phyloP scores from a whole-genome alignment of 345 rosid genomes.

The Moricandia arvensis region DNA sequence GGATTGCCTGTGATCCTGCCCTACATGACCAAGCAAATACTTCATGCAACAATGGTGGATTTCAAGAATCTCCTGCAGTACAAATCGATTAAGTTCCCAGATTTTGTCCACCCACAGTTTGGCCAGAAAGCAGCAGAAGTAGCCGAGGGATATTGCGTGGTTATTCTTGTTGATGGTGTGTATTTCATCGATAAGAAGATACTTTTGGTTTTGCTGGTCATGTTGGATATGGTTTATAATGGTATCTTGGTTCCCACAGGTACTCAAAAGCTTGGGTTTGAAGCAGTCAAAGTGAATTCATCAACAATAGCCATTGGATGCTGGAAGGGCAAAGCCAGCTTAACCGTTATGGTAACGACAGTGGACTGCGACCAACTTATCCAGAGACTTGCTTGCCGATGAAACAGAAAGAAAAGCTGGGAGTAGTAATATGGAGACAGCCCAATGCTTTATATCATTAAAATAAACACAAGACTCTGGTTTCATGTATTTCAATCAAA shows the following conservation, averaged over 20 bases:
- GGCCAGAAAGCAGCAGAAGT: conserved; percentile 72
- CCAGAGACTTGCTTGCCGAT: conserved; percentile 62
- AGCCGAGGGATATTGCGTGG: conserved; percentile 77
- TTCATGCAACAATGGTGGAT: conserved; percentile 58
- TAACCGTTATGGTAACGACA: conserved; percentile 85
- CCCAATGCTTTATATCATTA: not conserved
- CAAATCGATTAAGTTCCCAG: conserved; percentile 68
- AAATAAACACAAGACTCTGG: too few species aligned
- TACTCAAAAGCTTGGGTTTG: conserved; percentile 34
- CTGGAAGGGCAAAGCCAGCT: conserved; percentile 81
- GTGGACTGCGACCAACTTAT: conserved; percentile 77
- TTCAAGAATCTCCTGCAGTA: conserved; percentile 81
- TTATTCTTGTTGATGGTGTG: conserved; percentile 62
- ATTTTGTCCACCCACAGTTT: conserved; percentile 63
- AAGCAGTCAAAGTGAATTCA: conserved; percentile 41
- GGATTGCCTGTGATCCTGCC: conserved; percentile 91
- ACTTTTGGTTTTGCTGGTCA: not conserved
- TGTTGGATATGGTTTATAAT: not conserved
- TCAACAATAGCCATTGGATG: conserved; percentile 84
- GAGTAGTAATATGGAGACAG: not conserved
- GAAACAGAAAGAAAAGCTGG: conserved; percentile 9
- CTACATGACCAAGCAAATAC: conserved; percentile 76
- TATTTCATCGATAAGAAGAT: not conserved
- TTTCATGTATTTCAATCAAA: not conserved
- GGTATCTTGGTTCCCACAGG: conserved; percentile 34